These are phyloP conservation scores for Monosporascus sp. DNA, from an alignment of 2,329 filamentous ascomycete species.

Conservation along the genomic window DNA sequence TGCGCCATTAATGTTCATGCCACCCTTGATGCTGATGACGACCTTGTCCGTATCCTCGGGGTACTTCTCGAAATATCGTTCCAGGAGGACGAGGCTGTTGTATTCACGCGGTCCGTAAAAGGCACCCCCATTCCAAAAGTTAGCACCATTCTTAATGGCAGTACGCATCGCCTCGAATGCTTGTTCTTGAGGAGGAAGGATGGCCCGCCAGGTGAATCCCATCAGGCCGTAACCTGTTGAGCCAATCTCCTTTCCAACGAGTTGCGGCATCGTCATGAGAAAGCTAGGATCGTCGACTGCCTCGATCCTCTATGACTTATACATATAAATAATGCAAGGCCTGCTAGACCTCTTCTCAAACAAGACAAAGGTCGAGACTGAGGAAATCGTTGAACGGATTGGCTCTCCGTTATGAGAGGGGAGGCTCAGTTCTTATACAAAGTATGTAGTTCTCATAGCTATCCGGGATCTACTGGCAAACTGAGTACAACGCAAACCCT, in stretches of 20 bases:
- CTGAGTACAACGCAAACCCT: too few species aligned
- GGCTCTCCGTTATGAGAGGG: too few species aligned
- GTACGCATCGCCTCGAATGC: constrained; percentile 44
- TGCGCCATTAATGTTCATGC: constrained; percentile 24
- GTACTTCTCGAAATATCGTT: constrained; percentile 49
- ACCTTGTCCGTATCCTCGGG: constrained; percentile 51
- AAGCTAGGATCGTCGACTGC: too few species aligned
- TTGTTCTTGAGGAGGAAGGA: constrained; percentile 29
- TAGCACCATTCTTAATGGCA: constrained; percentile 25
- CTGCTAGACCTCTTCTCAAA: too few species aligned
- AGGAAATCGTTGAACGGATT: too few species aligned
- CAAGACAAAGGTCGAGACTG: too few species aligned
- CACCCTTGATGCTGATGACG: constrained; percentile 52
- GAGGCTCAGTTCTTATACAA: too few species aligned
- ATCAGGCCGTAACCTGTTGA: constrained; percentile 22
- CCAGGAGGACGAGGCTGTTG: constrained; percentile 48
- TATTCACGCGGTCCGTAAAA: constrained; percentile 47
- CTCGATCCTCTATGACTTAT: too few species aligned
- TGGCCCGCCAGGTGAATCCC: constrained; percentile 26
- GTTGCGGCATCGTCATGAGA: constrained; percentile 15
- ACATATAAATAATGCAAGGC: too few species aligned
- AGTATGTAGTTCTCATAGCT: too few species aligned
- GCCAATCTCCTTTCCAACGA: constrained; percentile 21
- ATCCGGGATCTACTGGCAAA: too few species aligned
- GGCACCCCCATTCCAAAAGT: constrained; percentile 49